These are phyloP conservation scores for Dissophora globulifera DNA, from an alignment of 192 early-diverging fungal genomes.

Conservation along the genomic window DNA sequence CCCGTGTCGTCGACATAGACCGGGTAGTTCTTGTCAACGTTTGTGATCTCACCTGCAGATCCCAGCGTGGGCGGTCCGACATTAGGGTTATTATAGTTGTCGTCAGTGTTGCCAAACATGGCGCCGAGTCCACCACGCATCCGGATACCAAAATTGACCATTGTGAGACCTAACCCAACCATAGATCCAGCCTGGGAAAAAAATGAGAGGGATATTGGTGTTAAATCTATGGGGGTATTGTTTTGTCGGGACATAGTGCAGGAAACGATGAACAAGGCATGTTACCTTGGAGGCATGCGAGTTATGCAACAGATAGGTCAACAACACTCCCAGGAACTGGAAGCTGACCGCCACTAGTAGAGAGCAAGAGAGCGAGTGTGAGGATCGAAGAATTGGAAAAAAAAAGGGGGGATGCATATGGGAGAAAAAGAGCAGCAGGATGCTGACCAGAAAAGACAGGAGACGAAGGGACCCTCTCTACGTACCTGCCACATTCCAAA, in stretches of 20 bases:
- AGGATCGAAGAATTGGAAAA: too few relatives aligned
- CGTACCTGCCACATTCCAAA: constrained; percentile 78
- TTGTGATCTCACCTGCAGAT: constrained; percentile 30
- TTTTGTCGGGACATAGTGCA: not conserved
- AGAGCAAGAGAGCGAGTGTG: too few relatives aligned
- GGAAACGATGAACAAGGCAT: not conserved
- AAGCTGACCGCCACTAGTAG: constrained; percentile 74
- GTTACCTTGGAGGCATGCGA: constrained; percentile 84
- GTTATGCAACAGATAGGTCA: constrained; percentile 89
- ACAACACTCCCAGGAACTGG: constrained; percentile 84
- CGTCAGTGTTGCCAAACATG: constrained; percentile 24
- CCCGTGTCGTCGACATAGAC: constrained; percentile 22
- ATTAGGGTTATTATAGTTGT: not conserved
- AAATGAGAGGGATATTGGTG: too few relatives aligned
- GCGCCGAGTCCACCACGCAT: constrained; percentile 63
- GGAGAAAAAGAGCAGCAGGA: not conserved
- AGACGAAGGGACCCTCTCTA: not conserved
- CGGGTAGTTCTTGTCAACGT: constrained; percentile 20
- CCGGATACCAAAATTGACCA: constrained; percentile 82
- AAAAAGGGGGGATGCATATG: not conserved
- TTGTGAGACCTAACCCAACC: constrained; percentile 78
- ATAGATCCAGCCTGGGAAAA: constrained; percentile 68
- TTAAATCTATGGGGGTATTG: not conserved
- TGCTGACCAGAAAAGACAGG: not conserved
- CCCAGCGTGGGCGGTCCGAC: not conserved